A percentile compares a stretch with the other conserved stretches of the same genome.
phyloP scores from a whole-genome alignment of 2,329 filamentous ascomycete genomes.

The Tolypocladium inflatum region DNA sequence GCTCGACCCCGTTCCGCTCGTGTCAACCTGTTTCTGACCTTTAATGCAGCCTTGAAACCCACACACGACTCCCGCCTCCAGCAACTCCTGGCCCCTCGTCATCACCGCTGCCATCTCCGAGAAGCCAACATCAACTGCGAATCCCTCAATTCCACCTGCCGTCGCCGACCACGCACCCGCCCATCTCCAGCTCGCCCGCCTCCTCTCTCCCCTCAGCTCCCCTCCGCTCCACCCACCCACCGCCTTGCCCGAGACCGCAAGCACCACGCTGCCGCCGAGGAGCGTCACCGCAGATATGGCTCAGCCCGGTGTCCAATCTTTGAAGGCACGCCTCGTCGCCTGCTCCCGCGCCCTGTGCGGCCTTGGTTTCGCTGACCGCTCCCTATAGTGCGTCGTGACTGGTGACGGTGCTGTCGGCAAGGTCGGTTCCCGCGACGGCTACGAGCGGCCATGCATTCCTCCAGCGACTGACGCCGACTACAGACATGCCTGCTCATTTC shows the following conservation, averaged over 20 bases:
- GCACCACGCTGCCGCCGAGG: background rate
- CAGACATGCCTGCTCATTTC: conserved; percentile 98
- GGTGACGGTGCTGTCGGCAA: conserved; percentile 99
- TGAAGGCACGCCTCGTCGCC: conserved; percentile 56
- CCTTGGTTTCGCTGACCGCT: conserved; percentile 12
- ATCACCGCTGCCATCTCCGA: background rate
- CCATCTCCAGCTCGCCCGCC: background rate
- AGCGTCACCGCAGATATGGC: conserved; percentile 46
- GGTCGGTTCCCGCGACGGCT: conserved; percentile 36
- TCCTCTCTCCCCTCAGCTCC: background rate
- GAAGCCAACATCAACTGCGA: background rate
- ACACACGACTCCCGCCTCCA: background rate
- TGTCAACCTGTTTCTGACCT: conserved; percentile 4
- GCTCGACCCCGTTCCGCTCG: conserved; percentile 1
- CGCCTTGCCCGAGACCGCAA: background rate
- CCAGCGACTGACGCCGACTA: conserved; percentile 16
- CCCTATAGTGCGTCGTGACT: conserved; percentile 82
- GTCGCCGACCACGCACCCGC: background rate
- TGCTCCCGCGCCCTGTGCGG: background rate
- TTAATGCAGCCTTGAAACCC: conserved; percentile 5
- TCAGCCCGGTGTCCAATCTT: conserved; percentile 72
- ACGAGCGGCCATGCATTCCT: background rate
- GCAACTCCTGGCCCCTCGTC: conserved; percentile 3
- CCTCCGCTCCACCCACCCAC: background rate
- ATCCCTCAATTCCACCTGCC: background rate